phyloP scores from a whole-genome alignment of 805 yeast genomes.

The Dipodascus albidus region DNA sequence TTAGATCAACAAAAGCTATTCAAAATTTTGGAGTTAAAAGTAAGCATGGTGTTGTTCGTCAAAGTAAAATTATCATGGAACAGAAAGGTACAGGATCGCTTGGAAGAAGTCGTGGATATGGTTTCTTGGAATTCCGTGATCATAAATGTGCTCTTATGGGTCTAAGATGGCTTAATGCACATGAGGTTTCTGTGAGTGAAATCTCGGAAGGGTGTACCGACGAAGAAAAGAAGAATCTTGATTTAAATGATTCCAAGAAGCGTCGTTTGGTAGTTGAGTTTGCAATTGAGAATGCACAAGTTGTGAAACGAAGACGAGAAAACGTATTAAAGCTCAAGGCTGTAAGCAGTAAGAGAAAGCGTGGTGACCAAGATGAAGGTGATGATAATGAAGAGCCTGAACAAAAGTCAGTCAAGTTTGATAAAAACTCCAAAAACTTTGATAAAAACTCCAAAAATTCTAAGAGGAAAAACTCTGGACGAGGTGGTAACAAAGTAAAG shows the following conservation, averaged over 20 bases:
- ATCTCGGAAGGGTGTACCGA: conserved; percentile 27
- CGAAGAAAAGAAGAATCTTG: conserved; percentile 13
- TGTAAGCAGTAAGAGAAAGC: conserved; percentile 14
- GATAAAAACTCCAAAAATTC: background rate
- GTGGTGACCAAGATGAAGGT: conserved; percentile 16
- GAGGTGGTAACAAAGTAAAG: background rate
- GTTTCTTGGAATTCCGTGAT: conserved; percentile 86
- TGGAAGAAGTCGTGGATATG: conserved; percentile 95
- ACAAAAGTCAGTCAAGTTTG: conserved; percentile 4
- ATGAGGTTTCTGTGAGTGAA: conserved; percentile 64
- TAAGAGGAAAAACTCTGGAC: background rate
- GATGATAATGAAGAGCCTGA: conserved; percentile 8
- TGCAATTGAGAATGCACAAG: conserved; percentile 92
- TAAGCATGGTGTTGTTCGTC: conserved; percentile 83
- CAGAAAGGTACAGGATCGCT: conserved; percentile 76
- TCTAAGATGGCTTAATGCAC: conserved; percentile 92
- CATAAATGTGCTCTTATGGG: conserved; percentile 93
- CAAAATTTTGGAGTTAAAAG: conserved; percentile 50
- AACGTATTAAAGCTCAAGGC: conserved; percentile 16
- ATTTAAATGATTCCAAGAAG: conserved; percentile 30
- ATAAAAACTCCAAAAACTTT: too few relatives aligned
- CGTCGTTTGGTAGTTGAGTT: conserved; percentile 87
- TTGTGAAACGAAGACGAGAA: conserved; percentile 81
- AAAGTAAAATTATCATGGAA: conserved; percentile 87
- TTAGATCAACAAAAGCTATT: conserved; percentile 65